These are phyloP conservation scores for Xylariaceae sp. DNA, from an alignment of 2,329 filamentous ascomycete species.

Conservation along the genomic window DNA sequence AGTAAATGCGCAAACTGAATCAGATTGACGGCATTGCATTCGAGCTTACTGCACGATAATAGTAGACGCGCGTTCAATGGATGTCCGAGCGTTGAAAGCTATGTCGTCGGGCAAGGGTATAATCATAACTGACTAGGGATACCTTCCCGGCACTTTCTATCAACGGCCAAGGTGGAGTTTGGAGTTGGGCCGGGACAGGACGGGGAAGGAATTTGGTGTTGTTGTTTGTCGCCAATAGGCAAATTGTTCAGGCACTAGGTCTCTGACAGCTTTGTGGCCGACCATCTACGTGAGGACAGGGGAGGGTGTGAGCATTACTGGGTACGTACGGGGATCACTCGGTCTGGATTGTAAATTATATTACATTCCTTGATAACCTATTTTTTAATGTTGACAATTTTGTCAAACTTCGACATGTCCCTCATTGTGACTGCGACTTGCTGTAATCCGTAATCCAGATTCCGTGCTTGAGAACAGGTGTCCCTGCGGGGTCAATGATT, in stretches of 20 bases:
- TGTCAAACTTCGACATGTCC: not conserved
- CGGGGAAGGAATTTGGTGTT: not conserved
- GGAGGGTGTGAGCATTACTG: not conserved
- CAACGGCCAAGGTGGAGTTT: not conserved
- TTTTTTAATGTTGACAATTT: slow-evolving; percentile 1
- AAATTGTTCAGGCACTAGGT: not conserved
- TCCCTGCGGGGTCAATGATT: not conserved
- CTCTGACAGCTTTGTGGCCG: not conserved
- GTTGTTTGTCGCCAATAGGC: slow-evolving; percentile 4
- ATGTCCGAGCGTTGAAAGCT: slow-evolving; percentile 15
- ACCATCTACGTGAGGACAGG: slow-evolving; percentile 6
- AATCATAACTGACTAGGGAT: slow-evolving; percentile 11
- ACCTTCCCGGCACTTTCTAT: not conserved
- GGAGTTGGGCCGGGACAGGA: not conserved
- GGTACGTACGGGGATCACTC: slow-evolving; percentile 10
- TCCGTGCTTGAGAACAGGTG: not conserved
- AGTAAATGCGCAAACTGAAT: slow-evolving; percentile 42
- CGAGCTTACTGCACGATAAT: slow-evolving; percentile 19
- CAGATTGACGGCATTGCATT: slow-evolving; percentile 15
- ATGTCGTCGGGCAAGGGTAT: slow-evolving; percentile 12
- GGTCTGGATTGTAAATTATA: slow-evolving; percentile 13
- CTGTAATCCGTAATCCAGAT: not conserved
- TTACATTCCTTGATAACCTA: slow-evolving; percentile 5
- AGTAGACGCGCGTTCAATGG: slow-evolving; percentile 18
- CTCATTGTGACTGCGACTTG: not conserved